A percentile compares a stretch with the other conserved stretches of the same genome.
These are phyloP conservation scores for Amanita jacksonii DNA, from an alignment of 768 basidiomycete genomes.

Conservation along the genomic window DNA sequence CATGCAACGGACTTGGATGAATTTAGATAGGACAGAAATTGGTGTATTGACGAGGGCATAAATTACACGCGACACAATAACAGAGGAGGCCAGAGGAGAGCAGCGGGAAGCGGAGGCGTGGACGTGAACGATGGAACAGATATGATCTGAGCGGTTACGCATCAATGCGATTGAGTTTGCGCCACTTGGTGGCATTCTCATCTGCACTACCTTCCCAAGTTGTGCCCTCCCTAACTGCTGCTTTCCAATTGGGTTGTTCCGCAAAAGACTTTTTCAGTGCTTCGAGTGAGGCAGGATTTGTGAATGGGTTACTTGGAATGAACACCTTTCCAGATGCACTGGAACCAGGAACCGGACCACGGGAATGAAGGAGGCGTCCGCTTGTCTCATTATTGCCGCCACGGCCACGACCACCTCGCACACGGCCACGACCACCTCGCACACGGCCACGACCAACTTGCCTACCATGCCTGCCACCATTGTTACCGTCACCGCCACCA, in stretches of 20 bases:
- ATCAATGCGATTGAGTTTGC: constrained; percentile 11
- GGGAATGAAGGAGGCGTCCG: constrained; percentile 5
- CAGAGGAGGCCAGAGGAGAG: no score
- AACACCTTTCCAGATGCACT: constrained; percentile 10
- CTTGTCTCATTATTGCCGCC: constrained; percentile 1
- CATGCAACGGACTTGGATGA: no score
- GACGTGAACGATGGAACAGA: no score
- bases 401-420: neutral
- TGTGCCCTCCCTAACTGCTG: constrained; percentile 10
- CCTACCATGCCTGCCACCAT: neutral
- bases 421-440: no score
- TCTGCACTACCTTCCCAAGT: constrained; percentile 13
- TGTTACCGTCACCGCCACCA: constrained; percentile 7
- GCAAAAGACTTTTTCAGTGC: constrained; percentile 11
- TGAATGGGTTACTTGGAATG: constrained; percentile 10
- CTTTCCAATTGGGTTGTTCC: constrained; percentile 12
- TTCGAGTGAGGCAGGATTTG: constrained; percentile 6
- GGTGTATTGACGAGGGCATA: no score
- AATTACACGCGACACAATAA: no score
- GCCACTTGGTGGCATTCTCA: constrained; percentile 12
- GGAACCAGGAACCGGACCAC: constrained; percentile 2
- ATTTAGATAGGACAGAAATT: no score
- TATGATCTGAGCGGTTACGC: no score
- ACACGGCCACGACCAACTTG: neutral
- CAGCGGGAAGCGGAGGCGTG: no score